phyloP scores from a whole-genome alignment of 495 filamentous ascomycete species.

The Podospora sp. region DNA sequence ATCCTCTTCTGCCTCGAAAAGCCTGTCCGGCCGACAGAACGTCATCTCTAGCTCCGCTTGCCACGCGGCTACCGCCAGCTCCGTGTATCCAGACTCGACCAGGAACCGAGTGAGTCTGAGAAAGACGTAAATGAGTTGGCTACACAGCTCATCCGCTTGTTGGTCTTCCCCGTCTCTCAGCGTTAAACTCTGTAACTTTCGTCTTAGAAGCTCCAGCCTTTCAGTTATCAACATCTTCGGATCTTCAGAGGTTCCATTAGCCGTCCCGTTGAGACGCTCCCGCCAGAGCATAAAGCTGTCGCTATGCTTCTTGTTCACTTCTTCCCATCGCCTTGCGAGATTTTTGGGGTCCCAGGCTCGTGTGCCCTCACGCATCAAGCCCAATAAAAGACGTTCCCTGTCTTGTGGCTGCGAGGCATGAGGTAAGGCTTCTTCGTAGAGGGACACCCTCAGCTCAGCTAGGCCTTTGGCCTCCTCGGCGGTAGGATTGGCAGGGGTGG shows the following conservation, averaged over 20 bases:
- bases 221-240: slow-evolving; percentile 59
- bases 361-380: slow-evolving; percentile 70
- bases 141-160: slow-evolving; percentile 35
- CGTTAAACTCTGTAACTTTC: slow-evolving; percentile 30
- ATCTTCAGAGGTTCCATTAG: slow-evolving; percentile 65
- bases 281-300: slow-evolving; percentile 68
- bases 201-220: slow-evolving; percentile 55
- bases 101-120: slow-evolving; percentile 73
- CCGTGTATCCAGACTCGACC: slow-evolving; percentile 77
- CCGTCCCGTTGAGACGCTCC: slow-evolving; percentile 71
- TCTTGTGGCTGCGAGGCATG: slow-evolving; percentile 46
- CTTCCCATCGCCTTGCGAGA: slow-evolving; percentile 65
- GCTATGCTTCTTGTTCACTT: slow-evolving; percentile 59
- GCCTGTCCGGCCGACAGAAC: slow-evolving; percentile 56
- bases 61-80: slow-evolving; percentile 78
- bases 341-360: slow-evolving; percentile 71
- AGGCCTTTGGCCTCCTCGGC: slow-evolving; percentile 64
- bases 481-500: slow-evolving; percentile 43
- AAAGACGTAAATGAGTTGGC: slow-evolving; percentile 70
- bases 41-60: slow-evolving; percentile 79
- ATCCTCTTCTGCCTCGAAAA: slow-evolving; percentile 29
- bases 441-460: slow-evolving; percentile 75
- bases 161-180: slow-evolving; percentile 16
- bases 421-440: slow-evolving; percentile 78
- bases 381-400: slow-evolving; percentile 62